These are phyloP conservation scores for Strigomonas culicis DNA, from an alignment of 208 protist species.

Conservation along the genomic window DNA sequence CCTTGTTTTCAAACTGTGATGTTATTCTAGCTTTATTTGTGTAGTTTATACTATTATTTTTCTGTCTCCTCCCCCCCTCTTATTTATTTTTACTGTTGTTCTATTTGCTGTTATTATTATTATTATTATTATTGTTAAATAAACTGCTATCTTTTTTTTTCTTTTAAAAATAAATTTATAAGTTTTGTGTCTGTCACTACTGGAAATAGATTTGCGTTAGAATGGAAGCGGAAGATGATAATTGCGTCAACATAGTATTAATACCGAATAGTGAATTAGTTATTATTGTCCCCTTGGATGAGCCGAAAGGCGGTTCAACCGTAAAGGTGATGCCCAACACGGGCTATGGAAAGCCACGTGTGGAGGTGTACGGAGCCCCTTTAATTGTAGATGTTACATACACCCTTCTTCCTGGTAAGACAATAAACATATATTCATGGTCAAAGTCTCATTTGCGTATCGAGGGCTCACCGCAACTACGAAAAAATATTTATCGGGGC, in stretches of 20 bases:
- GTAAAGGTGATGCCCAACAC: constrained; percentile 42
- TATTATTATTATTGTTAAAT: constrained; percentile 3
- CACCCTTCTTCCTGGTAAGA: constrained; percentile 50
- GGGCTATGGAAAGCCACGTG: constrained; percentile 40
- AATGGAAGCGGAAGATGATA: no score
- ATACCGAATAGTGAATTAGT: constrained; percentile 38
- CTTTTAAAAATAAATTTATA: constrained; percentile 10
- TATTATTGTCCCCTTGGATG: constrained; percentile 45
- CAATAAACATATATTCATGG: constrained; percentile 63
- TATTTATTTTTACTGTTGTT: neutral
- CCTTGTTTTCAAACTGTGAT: constrained; percentile 7
- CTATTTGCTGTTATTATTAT: constrained; percentile 7
- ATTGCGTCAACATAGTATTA: no score
- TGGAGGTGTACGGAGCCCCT: constrained; percentile 69
- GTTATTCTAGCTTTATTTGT: neutral
- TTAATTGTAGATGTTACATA: constrained; percentile 64
- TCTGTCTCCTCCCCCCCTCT: neutral
- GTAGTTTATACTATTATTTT: neutral
- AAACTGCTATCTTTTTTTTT: constrained; percentile 1
- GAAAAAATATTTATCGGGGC: constrained; percentile 49
- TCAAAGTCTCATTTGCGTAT: constrained; percentile 45
- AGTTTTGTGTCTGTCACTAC: neutral
- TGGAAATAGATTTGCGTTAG: no score
- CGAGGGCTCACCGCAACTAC: constrained; percentile 52
- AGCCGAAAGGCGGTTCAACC: constrained; percentile 40